phyloP scores from a whole-genome alignment of 225 moss, liverwort and hornwort species.

The Pleurozium schreberi region DNA sequence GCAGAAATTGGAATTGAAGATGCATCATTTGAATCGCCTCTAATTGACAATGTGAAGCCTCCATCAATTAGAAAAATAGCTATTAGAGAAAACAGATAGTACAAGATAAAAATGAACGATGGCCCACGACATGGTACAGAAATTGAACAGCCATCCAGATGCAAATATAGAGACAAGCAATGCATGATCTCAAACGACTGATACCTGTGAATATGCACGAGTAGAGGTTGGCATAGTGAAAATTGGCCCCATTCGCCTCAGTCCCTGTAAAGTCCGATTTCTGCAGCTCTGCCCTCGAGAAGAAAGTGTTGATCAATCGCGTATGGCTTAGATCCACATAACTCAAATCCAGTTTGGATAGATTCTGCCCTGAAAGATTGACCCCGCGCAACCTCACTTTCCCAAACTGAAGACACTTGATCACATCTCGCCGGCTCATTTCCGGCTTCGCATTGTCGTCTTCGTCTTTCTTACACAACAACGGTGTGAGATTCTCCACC shows the following conservation, averaged over 20 bases:
- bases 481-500: slow-evolving; percentile 45
- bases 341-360: slow-evolving; percentile 88
- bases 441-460: slow-evolving; percentile 87
- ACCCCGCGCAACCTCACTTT: slow-evolving; percentile 84
- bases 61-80: neutral
- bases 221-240: slow-evolving; percentile 62
- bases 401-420: slow-evolving; percentile 76
- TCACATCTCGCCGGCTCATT: slow-evolving; percentile 85
- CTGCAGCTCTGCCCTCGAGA: slow-evolving; percentile 60
- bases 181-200: neutral
- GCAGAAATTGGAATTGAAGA: neutral
- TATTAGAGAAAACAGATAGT: neutral
- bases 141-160: neutral
- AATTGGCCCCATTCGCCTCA: slow-evolving; percentile 85
- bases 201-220: slow-evolving; percentile 38
- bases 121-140: neutral
- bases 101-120: neutral
- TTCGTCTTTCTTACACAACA: slow-evolving; percentile 58
- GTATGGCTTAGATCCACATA: slow-evolving; percentile 79
- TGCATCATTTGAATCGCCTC: neutral
- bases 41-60: neutral
- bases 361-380: slow-evolving; percentile 63
- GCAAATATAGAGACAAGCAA: neutral
- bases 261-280: slow-evolving; percentile 55
- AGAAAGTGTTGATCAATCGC: slow-evolving; percentile 66